Base-by-base conservation (phyloP, 2,329 filamentous ascomycete species). In the Epichloe gansuensis region DNA sequence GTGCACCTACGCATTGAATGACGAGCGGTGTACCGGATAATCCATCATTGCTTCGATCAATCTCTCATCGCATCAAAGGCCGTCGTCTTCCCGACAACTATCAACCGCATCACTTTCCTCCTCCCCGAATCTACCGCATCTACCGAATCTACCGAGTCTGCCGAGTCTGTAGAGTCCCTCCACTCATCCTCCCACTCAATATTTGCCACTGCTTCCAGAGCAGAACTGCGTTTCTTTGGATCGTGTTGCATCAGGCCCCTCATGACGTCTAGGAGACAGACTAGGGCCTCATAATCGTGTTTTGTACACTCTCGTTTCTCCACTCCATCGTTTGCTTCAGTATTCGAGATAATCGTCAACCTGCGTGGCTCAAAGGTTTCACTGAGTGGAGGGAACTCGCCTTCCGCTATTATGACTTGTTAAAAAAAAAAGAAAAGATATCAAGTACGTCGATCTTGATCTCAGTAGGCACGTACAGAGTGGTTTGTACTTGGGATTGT, bases 241-340 rank as follows among this genome's bases (percentile, higher is more conserved):
- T 56, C 48, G 39, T 48, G 46, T 6, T 47, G 43, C 45, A 55
- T 23, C 21, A 56, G n/a, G 0, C 41, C 41, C n/a, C 31, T 28
- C 48, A 56, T 51, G 6, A 54, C 17, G 12, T 11, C 23, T 4
- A 49, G 4, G 4, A 56, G 46, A 37, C 37, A 46, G 38, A 35
- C 25, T 31, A 57, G 38, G 2, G 42, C 51, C 37, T 50, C 21
- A 25, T 50, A 57, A 25, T 57, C 55, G 8, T 42, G 21, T 5
- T 50, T 49, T 4, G 2, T 46, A 5, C n/a, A 50, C 21, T 25
- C 35, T 43, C 4, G 39, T 45, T 37, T 45, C 25, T 43, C 54
- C 42, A 38, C 47, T 3, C 42, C 23, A 1, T 23, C 9, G 42
- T 51, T 37, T 7, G 17, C 13, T 28, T 49, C 47, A n/a, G 37